phyloP scores from a whole-genome alignment of 768 basidiomycete species.

The Mycena albidolilacea region DNA sequence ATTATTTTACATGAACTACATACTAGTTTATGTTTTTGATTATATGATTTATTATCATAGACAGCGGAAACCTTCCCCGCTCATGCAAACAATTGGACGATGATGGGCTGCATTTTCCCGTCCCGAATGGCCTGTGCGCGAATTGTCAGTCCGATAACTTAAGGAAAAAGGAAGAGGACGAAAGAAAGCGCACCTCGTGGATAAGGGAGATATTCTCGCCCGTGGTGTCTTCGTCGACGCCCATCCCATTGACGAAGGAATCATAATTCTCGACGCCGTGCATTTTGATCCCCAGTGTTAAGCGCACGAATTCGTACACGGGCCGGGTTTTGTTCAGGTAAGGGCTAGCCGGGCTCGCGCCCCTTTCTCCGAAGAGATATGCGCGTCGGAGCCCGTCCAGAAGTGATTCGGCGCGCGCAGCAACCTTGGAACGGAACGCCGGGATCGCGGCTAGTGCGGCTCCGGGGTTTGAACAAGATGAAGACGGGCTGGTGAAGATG shows the following conservation, averaged over 20 bases:
- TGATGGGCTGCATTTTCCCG: slow-evolving; percentile 63
- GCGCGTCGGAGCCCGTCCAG: slow-evolving; percentile 66
- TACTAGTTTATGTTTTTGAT: not conserved
- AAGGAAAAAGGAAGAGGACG: slow-evolving; percentile 9
- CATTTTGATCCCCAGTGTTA: slow-evolving; percentile 83
- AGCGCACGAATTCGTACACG: slow-evolving; percentile 84
- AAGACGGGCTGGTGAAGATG: slow-evolving; percentile 59
- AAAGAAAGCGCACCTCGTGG: slow-evolving; percentile 72
- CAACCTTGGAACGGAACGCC: slow-evolving; percentile 68
- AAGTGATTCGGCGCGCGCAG: slow-evolving; percentile 60
- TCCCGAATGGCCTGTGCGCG: slow-evolving; percentile 62
- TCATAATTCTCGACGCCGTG: slow-evolving; percentile 82
- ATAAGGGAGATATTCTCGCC: slow-evolving; percentile 83
- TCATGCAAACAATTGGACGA: slow-evolving; percentile 58
- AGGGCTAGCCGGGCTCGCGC: slow-evolving; percentile 75
- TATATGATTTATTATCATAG: not conserved
- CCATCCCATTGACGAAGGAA: slow-evolving; percentile 73
- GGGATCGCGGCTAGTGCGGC: slow-evolving; percentile 58
- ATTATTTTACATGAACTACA: slow-evolving; percentile 1
- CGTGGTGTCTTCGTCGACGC: slow-evolving; percentile 75
- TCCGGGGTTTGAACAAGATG: slow-evolving; percentile 50
- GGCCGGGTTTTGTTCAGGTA: slow-evolving; percentile 78
- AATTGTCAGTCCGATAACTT: not conserved
- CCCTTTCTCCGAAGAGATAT: slow-evolving; percentile 72
- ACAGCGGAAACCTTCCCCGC: not conserved